These are phyloP conservation scores for Cyclotella atomus DNA, from an alignment of 108 stramenopile species.

Conservation along the genomic window DNA sequence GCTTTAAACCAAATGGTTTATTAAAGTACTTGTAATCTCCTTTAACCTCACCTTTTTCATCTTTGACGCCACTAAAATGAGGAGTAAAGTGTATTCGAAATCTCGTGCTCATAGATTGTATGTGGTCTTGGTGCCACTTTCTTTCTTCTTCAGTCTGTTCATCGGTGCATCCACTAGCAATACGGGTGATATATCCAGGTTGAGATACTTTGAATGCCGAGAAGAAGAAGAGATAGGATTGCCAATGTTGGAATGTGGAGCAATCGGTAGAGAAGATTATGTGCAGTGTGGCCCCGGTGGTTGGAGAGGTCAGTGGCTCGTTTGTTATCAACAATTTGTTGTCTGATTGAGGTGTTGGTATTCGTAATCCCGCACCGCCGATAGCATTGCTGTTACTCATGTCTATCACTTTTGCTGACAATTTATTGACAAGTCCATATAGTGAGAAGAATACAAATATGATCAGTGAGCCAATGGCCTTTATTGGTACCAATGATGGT, in stretches of 20 bases:
- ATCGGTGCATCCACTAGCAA: slow-evolving; percentile 73
- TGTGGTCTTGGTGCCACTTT: slow-evolving; percentile 40
- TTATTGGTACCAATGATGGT: neutral
- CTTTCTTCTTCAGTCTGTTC: slow-evolving; percentile 27
- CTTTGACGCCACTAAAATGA: slow-evolving; percentile 61
- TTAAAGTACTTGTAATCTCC: slow-evolving; percentile 90
- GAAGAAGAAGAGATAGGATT: slow-evolving; percentile 85
- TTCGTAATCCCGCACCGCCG: neutral
- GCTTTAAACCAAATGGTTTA: slow-evolving; percentile 81
- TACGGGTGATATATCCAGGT: slow-evolving; percentile 82
- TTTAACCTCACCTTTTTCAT: slow-evolving; percentile 49
- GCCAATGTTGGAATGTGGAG: slow-evolving; percentile 78
- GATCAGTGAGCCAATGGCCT: neutral
- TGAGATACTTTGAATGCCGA: slow-evolving; percentile 66
- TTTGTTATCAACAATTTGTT: neutral
- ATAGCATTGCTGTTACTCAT: neutral
- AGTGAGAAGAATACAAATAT: neutral
- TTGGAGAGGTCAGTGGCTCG: slow-evolving; percentile 14
- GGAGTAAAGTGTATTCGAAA: slow-evolving; percentile 86
- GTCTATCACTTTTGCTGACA: neutral
- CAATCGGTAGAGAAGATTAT: slow-evolving; percentile 62
- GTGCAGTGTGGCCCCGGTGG: slow-evolving; percentile 45
- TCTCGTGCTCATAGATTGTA: slow-evolving; percentile 46
- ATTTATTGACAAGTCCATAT: neutral
- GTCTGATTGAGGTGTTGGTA: neutral